A percentile compares a stretch with the other conserved stretches of the same genome.
These are phyloP conservation scores for Fusarium pilosicola DNA, from an alignment of 2,329 filamentous ascomycete genomes.

Conservation along the genomic window DNA sequence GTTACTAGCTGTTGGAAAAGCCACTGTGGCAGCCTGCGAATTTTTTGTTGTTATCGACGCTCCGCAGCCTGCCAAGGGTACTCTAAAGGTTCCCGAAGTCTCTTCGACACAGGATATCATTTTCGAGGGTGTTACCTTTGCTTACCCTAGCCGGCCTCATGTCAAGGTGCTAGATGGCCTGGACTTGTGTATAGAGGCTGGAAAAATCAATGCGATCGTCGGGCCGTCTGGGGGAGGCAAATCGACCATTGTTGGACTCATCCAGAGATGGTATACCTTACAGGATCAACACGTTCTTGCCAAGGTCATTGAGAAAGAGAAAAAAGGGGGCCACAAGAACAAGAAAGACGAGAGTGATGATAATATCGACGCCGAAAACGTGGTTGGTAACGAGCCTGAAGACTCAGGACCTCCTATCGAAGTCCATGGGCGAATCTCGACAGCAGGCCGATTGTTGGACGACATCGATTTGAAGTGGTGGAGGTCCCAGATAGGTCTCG, in stretches of 20 bases:
- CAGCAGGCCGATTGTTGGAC: conserved; percentile 63
- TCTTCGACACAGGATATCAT: conserved; percentile 53
- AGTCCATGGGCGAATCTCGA: conserved; percentile 59
- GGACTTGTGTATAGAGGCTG: conserved; percentile 66
- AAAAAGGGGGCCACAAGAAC: conserved; percentile 55
- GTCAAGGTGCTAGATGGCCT: conserved; percentile 71
- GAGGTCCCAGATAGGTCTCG: conserved; percentile 71
- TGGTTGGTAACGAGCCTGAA: conserved; percentile 47
- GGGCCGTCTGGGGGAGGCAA: conserved; percentile 79
- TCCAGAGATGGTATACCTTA: conserved; percentile 78
- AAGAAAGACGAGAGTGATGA: conserved; percentile 51
- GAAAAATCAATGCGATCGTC: conserved; percentile 78
- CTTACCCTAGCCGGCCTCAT: conserved; percentile 74
- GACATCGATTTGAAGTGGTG: conserved; percentile 71
- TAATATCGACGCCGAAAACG: conserved; percentile 41
- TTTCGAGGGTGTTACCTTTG: conserved; percentile 74
- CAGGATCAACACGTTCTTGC: conserved; percentile 63
- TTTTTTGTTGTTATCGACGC: conserved; percentile 67
- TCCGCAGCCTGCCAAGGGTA: conserved; percentile 51
- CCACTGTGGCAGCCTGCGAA: conserved; percentile 66
- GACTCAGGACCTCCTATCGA: conserved; percentile 56
- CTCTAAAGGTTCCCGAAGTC: conserved; percentile 51
- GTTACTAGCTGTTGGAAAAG: conserved; percentile 67
- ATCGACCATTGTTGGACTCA: conserved; percentile 75
- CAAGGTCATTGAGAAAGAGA: conserved; percentile 60